Evolutionary conservation across 345 rosid genomes (phyloP), one percentile per base, ranked within the genome.

Genomic region (Eucalyptus marginata): DNA sequence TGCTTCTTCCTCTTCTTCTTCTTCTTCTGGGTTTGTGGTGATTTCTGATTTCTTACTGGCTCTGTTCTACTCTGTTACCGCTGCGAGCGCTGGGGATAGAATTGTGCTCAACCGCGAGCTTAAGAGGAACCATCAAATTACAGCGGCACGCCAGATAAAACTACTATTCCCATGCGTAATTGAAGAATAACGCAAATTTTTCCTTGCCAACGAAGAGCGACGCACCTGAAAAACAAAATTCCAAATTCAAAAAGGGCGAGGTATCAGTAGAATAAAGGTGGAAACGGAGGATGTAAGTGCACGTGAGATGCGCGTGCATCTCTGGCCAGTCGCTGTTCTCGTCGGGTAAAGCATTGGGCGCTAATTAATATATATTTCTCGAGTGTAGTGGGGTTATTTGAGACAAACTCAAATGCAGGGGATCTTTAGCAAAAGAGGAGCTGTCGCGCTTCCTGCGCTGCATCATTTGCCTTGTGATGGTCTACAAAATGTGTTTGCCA

Each of bases 1-100:
- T 24, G 13, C 64, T 58, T 24, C 62, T 56, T 52, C 56, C 1
- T 18, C 56, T 1, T 97, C 90, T 93, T 97, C 90, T 93, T 11
- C n/a, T 58, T 27, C 66, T 59, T 59, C 14, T 59, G 31, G 66
- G n/a, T 59, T 27, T 59, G 66, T 12, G 6, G n/a, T 5, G 66
- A 58, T 58, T 58, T 24, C 64, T 58, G 14, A 0, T 58, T 0
- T 11, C 64, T 5, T 0, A 10, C 64, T 11, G 64, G 64, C 64
- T 58, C n/a, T 58, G 64, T 58, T 58, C 11, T 25, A 10, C 64
- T 25, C 64, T 58, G n/a, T 58, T 58, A 10, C 14, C 14, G 13
- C 56, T 51, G 27, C 64, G 3, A 58, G 3, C n/a, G 14, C 13
- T 25, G 64, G 13, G 64, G n/a, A 58, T 58, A 58, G n/a, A 58